phyloP scores from a whole-genome alignment of 2,329 filamentous ascomycete species.

The Fusarium annulatum region DNA sequence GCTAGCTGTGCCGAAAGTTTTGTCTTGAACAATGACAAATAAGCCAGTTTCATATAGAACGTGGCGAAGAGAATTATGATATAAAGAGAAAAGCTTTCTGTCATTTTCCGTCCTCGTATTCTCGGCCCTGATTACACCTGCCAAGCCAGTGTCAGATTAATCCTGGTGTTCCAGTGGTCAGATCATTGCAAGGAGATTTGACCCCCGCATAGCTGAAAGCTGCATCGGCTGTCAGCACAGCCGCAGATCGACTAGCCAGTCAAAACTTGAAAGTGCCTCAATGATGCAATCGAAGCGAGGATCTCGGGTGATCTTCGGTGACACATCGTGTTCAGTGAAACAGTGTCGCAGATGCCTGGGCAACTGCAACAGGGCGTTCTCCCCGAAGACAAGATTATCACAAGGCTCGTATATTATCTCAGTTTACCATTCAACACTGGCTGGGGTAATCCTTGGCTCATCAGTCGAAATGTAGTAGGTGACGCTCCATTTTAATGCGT shows the following conservation, averaged over 20 bases:
- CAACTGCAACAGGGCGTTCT: neutral
- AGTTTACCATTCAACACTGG: no score
- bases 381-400: no score
- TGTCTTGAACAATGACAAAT: neutral
- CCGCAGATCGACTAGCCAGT: neutral
- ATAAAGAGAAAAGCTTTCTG: accelerated
- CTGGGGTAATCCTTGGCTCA: no score
- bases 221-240: neutral
- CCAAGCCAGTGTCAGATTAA: neutral
- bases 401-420: no score
- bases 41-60: neutral
- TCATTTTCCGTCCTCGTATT: accelerated
- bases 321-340: accelerated
- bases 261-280: neutral
- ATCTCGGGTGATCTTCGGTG: accelerated
- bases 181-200: neutral
- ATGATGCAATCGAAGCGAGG: neutral
- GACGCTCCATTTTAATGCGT: no score
- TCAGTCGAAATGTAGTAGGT: no score
- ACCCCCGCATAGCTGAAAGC: neutral
- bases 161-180: neutral
- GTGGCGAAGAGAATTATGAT: neutral
- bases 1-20: accelerated
- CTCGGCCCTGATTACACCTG: neutral
- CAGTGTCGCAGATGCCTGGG: neutral